Conservation (phyloP, 768 basidiomycete genomes). For the Scleroderma bovista region DNA sequence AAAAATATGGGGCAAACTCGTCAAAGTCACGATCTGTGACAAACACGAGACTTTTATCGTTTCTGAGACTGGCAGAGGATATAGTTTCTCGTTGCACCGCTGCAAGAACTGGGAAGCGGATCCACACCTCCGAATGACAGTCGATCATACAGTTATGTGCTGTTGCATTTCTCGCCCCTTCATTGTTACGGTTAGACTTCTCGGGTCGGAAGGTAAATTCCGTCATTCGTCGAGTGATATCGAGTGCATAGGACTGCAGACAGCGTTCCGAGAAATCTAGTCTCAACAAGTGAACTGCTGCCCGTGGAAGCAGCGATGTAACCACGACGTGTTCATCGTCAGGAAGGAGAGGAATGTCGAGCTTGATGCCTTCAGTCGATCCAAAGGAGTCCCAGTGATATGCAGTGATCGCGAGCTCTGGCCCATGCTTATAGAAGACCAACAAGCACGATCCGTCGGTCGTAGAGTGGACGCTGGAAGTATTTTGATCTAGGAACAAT, state of each 20-base stretch:
- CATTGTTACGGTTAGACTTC: slow-evolving; percentile 24
- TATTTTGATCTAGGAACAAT: slow-evolving; percentile 32
- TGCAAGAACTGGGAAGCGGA: slow-evolving; percentile 51
- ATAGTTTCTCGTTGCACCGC: slow-evolving; percentile 45
- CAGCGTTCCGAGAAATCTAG: slow-evolving; percentile 29
- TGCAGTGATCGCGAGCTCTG: slow-evolving; percentile 25
- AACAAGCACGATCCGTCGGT: slow-evolving; percentile 54
- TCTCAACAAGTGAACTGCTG: slow-evolving; percentile 37
- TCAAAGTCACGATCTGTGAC: slow-evolving; percentile 34
- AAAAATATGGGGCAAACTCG: slow-evolving; percentile 39
- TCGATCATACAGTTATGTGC: slow-evolving; percentile 48
- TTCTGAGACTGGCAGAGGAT: slow-evolving; percentile 29
- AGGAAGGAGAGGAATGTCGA: slow-evolving; percentile 29
- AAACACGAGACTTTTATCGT: slow-evolving; percentile 36
- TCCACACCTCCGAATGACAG: slow-evolving; percentile 54
- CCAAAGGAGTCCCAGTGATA: slow-evolving; percentile 60
- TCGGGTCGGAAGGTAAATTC: slow-evolving; percentile 52
- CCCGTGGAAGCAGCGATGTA: slow-evolving; percentile 43
- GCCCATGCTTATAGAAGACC: slow-evolving; percentile 21
- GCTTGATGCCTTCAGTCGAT: slow-evolving; percentile 37
- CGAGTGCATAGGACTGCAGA: slow-evolving; percentile 40
- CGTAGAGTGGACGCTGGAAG: slow-evolving; percentile 36
- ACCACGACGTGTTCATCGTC: slow-evolving; percentile 21
- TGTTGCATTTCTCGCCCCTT: slow-evolving; percentile 14
- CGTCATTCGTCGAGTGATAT: slow-evolving; percentile 50